phyloP scores from a whole-genome alignment of 2,329 filamentous ascomycete genomes.

The Escovopsis sp. region DNA sequence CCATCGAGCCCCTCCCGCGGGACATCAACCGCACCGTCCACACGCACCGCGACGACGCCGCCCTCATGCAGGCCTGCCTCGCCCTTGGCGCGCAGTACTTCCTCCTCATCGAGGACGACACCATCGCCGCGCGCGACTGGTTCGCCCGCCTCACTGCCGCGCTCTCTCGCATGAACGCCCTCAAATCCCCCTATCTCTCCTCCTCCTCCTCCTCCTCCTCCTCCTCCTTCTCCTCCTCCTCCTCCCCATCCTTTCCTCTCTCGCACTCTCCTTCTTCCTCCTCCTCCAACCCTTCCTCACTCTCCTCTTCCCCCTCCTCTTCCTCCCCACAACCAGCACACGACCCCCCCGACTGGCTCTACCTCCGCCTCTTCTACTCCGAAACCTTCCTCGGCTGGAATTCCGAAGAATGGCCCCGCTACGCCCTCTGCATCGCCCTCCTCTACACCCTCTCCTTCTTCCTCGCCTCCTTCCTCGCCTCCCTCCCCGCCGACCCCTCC shows the following conservation, averaged over 20 bases:
- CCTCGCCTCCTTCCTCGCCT: slow-evolving; percentile 6
- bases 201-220: too few species aligned
- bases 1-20: slow-evolving; percentile 5
- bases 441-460: slow-evolving; percentile 8
- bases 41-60: slow-evolving; percentile 15
- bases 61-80: slow-evolving; percentile 12
- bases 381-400: slow-evolving; percentile 21
- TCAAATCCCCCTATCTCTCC: neutral
- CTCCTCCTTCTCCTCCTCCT: too few species aligned
- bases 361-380: slow-evolving; percentile 20
- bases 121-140: slow-evolving; percentile 17
- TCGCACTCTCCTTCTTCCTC: too few species aligned
- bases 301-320: too few species aligned
- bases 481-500: neutral
- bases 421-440: slow-evolving; percentile 8
- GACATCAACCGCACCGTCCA: slow-evolving; percentile 10
- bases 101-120: slow-evolving; percentile 18
- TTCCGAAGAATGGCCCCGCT: slow-evolving; percentile 16
- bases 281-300: too few species aligned
- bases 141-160: slow-evolving; percentile 9
- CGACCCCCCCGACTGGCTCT: slow-evolving; percentile 13
- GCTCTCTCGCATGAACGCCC: slow-evolving; percentile 10
- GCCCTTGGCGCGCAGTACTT: slow-evolving; percentile 12
- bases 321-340: neutral
- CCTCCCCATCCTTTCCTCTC: too few species aligned